These are phyloP conservation scores for Trichosanthes cucumerina DNA, from an alignment of 306 rosid genomes.

Conservation along the genomic window DNA sequence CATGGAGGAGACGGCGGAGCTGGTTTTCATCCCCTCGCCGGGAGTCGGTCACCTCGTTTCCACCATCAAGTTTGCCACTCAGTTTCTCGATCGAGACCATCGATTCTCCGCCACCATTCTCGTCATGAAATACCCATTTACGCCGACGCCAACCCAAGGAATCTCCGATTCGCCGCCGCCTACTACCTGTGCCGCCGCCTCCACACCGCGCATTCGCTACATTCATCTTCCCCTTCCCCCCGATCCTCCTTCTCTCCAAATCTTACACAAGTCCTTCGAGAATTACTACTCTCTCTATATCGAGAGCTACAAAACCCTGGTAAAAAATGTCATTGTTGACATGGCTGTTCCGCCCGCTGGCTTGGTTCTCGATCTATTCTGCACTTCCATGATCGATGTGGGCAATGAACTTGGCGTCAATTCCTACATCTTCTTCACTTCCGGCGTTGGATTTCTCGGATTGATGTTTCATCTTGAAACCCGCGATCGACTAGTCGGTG, in stretches of 20 bases:
- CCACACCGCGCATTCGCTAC: slow-evolving; percentile 14
- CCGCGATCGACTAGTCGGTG: background rate
- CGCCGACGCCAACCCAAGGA: background rate
- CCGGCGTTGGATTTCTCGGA: slow-evolving; percentile 9
- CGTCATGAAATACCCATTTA: slow-evolving; percentile 16
- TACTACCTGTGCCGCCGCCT: background rate
- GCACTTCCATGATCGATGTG: slow-evolving; percentile 12
- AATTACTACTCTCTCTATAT: background rate
- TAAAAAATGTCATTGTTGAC: background rate
- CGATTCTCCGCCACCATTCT: slow-evolving; percentile 35
- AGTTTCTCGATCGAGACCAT: slow-evolving; percentile 25
- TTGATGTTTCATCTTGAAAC: background rate
- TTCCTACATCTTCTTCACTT: slow-evolving; percentile 13
- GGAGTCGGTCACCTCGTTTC: slow-evolving; percentile 39
- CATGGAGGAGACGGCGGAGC: slow-evolving; percentile 20
- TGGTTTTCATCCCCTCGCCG: slow-evolving; percentile 38
- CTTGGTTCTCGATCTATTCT: background rate
- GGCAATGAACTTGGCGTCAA: background rate
- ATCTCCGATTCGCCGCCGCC: background rate
- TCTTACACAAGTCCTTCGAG: background rate
- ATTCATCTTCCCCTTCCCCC: slow-evolving; percentile 24
- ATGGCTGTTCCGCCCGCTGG: background rate
- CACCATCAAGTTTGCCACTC: slow-evolving; percentile 37
- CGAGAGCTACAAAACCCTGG: background rate
- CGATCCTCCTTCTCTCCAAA: background rate